phyloP scores from a whole-genome alignment of 371 early-diverging fungal species.

The Mucor lusitanicus region DNA sequence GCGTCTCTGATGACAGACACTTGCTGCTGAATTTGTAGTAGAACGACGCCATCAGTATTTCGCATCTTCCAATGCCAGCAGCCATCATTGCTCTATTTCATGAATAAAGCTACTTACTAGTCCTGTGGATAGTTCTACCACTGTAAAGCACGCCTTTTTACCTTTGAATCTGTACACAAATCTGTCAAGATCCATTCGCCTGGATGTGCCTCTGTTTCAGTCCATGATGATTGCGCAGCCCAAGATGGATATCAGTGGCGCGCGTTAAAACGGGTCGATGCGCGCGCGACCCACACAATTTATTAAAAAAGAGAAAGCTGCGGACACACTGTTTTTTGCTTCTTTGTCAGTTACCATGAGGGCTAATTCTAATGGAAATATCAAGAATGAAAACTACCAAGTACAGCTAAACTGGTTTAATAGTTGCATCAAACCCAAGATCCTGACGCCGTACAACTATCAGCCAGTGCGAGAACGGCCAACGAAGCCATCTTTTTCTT shows the following conservation, averaged over 20 bases:
- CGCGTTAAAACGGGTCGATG: not conserved
- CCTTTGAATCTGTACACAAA: too few species aligned
- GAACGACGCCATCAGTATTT: too few species aligned
- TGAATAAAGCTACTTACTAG: too few species aligned
- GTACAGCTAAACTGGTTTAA: slow-evolving; percentile 28
- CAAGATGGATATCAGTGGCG: not conserved
- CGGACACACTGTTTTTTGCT: not conserved
- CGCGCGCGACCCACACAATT: not conserved
- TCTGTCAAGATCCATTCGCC: too few species aligned
- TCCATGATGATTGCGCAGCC: not conserved
- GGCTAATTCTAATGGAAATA: not conserved
- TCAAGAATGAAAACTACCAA: slow-evolving; percentile 13
- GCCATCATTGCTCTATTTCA: too few species aligned
- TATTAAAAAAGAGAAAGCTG: not conserved
- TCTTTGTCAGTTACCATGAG: slow-evolving; percentile 5
- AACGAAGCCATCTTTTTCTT: not conserved
- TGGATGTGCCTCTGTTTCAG: too few species aligned
- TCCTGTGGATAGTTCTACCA: too few species aligned
- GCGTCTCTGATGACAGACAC: too few species aligned
- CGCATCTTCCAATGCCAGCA: too few species aligned
- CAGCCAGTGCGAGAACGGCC: not conserved
- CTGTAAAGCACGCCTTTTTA: too few species aligned
- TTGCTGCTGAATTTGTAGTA: too few species aligned
- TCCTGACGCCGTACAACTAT: not conserved
- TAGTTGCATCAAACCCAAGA: slow-evolving; percentile 4